A percentile compares a stretch with the other conserved stretches of the same genome.
These are phyloP conservation scores for Colletotrichum australisinense DNA, from an alignment of 2,329 filamentous ascomycete species.

Conservation along the genomic window DNA sequence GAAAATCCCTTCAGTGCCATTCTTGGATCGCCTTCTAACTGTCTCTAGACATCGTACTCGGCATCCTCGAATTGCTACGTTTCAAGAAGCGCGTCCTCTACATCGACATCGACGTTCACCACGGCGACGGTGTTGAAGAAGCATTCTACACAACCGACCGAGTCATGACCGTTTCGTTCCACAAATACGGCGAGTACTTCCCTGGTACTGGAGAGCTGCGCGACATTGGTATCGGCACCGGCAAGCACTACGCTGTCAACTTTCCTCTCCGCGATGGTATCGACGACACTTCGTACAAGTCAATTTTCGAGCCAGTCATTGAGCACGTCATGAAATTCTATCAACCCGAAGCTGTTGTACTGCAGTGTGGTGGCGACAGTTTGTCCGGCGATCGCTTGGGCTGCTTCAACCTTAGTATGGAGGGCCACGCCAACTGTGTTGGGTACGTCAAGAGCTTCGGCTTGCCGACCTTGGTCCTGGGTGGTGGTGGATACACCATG, in stretches of 20 bases:
- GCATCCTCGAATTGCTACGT: conserved; percentile 90
- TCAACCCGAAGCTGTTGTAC: conserved; percentile 89
- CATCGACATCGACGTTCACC: conserved; percentile 95
- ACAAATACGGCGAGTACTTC: conserved; percentile 98
- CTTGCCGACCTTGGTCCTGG: conserved; percentile 89
- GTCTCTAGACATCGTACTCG: conserved; percentile 87
- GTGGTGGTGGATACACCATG: conserved; percentile 96
- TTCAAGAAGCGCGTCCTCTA: conserved; percentile 96
- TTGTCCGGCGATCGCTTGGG: conserved; percentile 93
- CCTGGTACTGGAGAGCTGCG: conserved; percentile 90
- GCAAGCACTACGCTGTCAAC: conserved; percentile 91
- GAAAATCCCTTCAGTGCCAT: too few species aligned
- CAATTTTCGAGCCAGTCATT: conserved; percentile 92
- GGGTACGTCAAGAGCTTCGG: conserved; percentile 89
- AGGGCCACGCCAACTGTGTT: conserved; percentile 94
- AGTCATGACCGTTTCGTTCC: conserved; percentile 92
- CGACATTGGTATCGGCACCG: conserved; percentile 87
- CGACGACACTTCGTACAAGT: conserved; percentile 88
- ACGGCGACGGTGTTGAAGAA: conserved; percentile 92
- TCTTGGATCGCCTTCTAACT: conserved; percentile 1
- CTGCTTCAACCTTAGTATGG: conserved; percentile 98
- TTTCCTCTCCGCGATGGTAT: conserved; percentile 93
- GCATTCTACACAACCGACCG: conserved; percentile 93
- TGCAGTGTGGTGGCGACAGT: conserved; percentile 96
- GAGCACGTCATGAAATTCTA: conserved; percentile 88